Conservation (phyloP, 202 grass and related monocot genomes). For the Panicum hallii region DNA sequence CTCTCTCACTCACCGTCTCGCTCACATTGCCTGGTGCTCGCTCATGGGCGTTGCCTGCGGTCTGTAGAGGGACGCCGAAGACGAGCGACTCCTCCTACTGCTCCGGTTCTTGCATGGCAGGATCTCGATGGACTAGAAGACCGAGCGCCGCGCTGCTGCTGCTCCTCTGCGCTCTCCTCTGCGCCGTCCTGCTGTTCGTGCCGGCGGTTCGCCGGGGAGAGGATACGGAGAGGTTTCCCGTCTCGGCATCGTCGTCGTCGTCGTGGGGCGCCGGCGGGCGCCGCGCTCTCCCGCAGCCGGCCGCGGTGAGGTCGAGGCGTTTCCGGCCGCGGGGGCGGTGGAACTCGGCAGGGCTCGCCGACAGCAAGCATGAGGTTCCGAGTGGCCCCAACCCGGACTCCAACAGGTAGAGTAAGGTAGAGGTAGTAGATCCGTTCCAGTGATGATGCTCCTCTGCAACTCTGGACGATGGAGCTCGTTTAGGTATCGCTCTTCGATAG, state of each 20-base stretch:
- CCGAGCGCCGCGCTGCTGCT: constrained; percentile 35
- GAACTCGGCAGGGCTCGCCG: constrained; percentile 43
- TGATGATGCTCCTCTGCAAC: not conserved
- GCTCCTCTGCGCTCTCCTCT: constrained; percentile 32
- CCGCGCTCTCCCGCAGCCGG: constrained; percentile 20
- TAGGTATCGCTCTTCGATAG: not conserved
- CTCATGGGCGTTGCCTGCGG: constrained; percentile 38
- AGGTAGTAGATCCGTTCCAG: not conserved
- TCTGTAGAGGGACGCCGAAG: not conserved
- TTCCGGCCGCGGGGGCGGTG: constrained; percentile 46
- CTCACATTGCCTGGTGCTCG: not conserved
- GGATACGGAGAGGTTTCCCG: not conserved
- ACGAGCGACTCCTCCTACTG: not conserved
- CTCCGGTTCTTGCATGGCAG: constrained; percentile 64
- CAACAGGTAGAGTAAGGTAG: constrained; percentile 52
- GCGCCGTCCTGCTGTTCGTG: constrained; percentile 21
- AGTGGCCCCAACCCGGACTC: constrained; percentile 81
- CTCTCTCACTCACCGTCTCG: not conserved
- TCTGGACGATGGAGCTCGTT: not conserved
- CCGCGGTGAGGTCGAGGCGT: constrained; percentile 27
- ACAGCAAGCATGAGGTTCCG: constrained; percentile 76
- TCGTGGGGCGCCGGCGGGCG: not conserved
- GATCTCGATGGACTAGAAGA: constrained; percentile 45
- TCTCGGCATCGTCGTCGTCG: not conserved
- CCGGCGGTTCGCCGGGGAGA: constrained; percentile 23